Evolutionary conservation across 441 rosid genomes (phyloP).

Genomic region (Gossypium lobatum): DNA sequence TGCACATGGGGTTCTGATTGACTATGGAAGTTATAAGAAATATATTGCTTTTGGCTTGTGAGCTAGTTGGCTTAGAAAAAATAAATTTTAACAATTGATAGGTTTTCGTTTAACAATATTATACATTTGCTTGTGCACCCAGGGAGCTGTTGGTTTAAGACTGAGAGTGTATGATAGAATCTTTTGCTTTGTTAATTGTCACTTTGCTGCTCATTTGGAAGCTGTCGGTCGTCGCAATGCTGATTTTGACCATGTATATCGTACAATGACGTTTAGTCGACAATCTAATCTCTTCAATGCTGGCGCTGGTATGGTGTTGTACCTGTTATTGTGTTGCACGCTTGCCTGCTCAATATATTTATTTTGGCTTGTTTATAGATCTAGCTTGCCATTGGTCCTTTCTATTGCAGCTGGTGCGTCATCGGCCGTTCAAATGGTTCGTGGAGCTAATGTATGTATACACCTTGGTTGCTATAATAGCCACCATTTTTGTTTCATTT

Average conservation of each 20-base stretch:
- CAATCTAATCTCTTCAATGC: conserved; percentile 39
- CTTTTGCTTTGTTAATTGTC: conserved; percentile 74
- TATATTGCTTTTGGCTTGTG: not conserved
- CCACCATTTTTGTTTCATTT: conserved; percentile 16
- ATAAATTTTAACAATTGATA: not conserved
- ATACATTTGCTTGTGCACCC: conserved; percentile 13
- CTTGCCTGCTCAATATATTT: conserved; percentile 64
- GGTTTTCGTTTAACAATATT: not conserved
- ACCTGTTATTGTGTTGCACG: conserved; percentile 60
- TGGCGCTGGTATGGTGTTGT: conserved; percentile 75
- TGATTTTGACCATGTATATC: conserved; percentile 67
- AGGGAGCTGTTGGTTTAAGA: conserved; percentile 76
- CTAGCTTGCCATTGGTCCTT: conserved; percentile 81
- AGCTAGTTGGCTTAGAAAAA: not conserved
- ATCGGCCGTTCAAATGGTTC: conserved; percentile 60
- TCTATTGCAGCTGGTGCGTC: conserved; percentile 92
- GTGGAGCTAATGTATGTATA: conserved; percentile 58
- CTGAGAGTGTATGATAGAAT: conserved; percentile 61
- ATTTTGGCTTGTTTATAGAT: conserved; percentile 74
- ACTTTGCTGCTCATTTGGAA: conserved; percentile 72
- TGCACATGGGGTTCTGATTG: not conserved
- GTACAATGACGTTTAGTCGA: conserved; percentile 49
- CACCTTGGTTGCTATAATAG: conserved; percentile 4
- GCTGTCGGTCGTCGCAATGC: conserved; percentile 72
- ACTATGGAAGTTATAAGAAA: not conserved